These are phyloP conservation scores for Amanita rimosa DNA, from an alignment of 768 basidiomycete species.

Conservation along the genomic window DNA sequence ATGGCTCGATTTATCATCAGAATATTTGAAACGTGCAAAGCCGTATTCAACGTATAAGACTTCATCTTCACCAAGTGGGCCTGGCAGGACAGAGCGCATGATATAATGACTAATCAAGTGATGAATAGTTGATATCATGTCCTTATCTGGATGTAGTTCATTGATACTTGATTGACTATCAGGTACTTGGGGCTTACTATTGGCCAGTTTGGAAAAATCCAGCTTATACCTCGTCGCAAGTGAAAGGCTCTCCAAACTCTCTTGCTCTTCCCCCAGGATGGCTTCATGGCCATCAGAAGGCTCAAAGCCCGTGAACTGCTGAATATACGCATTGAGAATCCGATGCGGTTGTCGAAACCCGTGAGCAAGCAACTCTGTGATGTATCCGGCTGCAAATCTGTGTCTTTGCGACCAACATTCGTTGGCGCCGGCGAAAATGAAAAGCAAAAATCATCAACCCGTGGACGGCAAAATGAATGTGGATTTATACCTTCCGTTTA, in stretches of 20 bases:
- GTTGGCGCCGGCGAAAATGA: not conserved
- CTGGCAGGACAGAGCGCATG: conserved; percentile 27
- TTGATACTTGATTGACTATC: conserved; percentile 27
- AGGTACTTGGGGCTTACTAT: conserved; percentile 19
- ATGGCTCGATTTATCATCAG: not conserved
- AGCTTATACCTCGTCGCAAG: conserved; percentile 16
- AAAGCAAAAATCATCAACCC: not conserved
- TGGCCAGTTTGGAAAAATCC: conserved; percentile 30
- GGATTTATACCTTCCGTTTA: conserved; percentile 27
- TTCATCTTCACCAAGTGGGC: conserved; percentile 27
- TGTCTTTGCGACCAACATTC: conserved; percentile 17
- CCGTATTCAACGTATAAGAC: conserved; percentile 31
- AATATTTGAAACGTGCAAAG: conserved; percentile 30
- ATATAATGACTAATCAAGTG: conserved; percentile 23
- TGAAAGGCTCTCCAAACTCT: conserved; percentile 6
- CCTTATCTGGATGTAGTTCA: conserved; percentile 18
- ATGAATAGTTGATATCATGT: not conserved
- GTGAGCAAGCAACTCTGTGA: conserved; percentile 26
- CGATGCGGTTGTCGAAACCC: conserved; percentile 28
- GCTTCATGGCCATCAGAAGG: conserved; percentile 23
- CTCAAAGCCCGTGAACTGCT: conserved; percentile 25
- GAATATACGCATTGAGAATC: conserved; percentile 29
- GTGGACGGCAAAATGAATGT: not conserved
- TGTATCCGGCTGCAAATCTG: conserved; percentile 33
- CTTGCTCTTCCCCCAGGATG: conserved; percentile 17